phyloP scores from a whole-genome alignment of 805 yeast genomes.

The Danielia reshetovae region DNA sequence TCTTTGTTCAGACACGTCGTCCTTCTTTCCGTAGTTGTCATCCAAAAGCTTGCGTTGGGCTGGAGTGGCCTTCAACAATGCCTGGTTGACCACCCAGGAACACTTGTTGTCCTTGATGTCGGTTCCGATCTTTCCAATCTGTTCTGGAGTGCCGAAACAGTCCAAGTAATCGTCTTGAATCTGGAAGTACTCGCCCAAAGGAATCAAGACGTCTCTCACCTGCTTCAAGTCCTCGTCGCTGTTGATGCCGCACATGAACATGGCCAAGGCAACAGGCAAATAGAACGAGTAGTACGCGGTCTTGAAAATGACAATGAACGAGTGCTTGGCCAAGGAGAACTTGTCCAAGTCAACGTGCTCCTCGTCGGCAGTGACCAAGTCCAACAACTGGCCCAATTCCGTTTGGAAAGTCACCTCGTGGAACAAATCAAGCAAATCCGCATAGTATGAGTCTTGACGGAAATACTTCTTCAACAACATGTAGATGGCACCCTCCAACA shows the following conservation, averaged over 20 bases:
- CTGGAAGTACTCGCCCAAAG: constrained; percentile 97
- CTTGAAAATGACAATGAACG: constrained; percentile 92
- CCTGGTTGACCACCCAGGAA: constrained; percentile 95
- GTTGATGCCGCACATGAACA: constrained; percentile 83
- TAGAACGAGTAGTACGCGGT: constrained; percentile 98
- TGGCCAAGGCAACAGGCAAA: constrained; percentile 94
- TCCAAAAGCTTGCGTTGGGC: constrained; percentile 83
- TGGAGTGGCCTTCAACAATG: constrained; percentile 69
- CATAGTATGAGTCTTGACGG: constrained; percentile 75
- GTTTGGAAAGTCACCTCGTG: constrained; percentile 98
- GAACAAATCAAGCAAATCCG: constrained; percentile 86
- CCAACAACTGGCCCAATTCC: constrained; percentile 93
- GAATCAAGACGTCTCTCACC: constrained; percentile 82
- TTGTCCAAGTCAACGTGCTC: constrained; percentile 84
- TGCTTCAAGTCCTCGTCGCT: constrained; percentile 76
- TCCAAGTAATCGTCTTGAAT: constrained; percentile 97
- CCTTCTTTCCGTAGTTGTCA: constrained; percentile 85
- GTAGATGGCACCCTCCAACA: constrained; percentile 94
- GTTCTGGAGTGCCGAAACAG: constrained; percentile 95
- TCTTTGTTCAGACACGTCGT: constrained; percentile 58
- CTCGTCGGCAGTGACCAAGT: constrained; percentile 95
- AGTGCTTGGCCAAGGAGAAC: constrained; percentile 85
- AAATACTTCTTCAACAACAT: constrained; percentile 84
- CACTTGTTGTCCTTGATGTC: constrained; percentile 98
- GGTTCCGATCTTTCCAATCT: constrained; percentile 97